phyloP scores from a whole-genome alignment of 352 stramenopile genomes.

The Globisporangium apiculatum region DNA sequence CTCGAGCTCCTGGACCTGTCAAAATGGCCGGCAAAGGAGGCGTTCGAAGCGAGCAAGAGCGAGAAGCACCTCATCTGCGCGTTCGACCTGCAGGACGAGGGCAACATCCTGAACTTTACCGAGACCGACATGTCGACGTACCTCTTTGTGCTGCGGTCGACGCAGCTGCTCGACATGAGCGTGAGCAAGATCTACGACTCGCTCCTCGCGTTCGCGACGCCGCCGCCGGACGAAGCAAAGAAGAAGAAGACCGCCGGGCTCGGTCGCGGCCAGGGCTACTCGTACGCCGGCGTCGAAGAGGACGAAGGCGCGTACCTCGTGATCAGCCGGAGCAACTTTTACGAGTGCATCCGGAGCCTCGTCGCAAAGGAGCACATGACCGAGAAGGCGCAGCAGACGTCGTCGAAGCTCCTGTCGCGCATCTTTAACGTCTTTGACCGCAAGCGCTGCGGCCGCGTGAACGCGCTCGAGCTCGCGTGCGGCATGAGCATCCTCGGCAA shows the following conservation, averaged over 20 bases:
- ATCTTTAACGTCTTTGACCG: conserved; percentile 86
- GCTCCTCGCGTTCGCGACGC: conserved; percentile 61
- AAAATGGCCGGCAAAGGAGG: conserved; percentile 91
- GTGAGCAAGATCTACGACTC: conserved; percentile 80
- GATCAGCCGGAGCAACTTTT: conserved; percentile 76
- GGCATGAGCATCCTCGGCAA: conserved; percentile 80
- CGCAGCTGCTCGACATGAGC: conserved; percentile 59
- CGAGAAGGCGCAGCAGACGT: conserved; percentile 80
- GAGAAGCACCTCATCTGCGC: conserved; percentile 82
- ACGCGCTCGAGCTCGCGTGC: conserved; percentile 79
- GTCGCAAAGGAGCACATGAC: conserved; percentile 73
- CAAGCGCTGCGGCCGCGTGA: conserved; percentile 73
- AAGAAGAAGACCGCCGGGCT: conserved; percentile 45
- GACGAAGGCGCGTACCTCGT: conserved; percentile 79
- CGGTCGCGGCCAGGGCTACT: conserved; percentile 44
- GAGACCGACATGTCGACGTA: conserved; percentile 85
- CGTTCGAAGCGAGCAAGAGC: conserved; percentile 80
- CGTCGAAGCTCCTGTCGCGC: conserved; percentile 74
- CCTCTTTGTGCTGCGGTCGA: conserved; percentile 75
- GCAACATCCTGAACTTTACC: conserved; percentile 77
- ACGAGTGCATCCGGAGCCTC: conserved; percentile 80
- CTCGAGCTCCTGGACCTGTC: conserved; percentile 93
- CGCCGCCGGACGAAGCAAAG: conserved; percentile 56
- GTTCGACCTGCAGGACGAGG: conserved; percentile 83
- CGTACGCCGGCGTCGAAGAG: conserved; percentile 73